A percentile compares a stretch with the other conserved stretches of the same genome.
Evolutionary conservation across 768 basidiomycete genomes (phyloP).

Genomic region (Auricularia cornea): DNA sequence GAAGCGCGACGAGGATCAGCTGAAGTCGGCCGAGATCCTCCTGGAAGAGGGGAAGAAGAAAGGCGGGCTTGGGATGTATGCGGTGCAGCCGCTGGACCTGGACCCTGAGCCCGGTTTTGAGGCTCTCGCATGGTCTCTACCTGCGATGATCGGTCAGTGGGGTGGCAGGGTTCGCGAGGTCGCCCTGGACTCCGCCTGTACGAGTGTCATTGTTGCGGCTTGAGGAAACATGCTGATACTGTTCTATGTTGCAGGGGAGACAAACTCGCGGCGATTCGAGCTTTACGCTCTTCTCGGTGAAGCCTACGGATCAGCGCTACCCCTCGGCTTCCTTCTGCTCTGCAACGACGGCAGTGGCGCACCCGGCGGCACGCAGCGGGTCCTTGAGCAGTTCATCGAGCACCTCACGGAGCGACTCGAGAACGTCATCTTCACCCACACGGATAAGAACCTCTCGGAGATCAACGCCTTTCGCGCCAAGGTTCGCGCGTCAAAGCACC

Average conservation of each 20-base stretch:
- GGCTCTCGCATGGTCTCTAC: conserved; percentile 21
- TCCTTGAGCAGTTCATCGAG: conserved; percentile 17
- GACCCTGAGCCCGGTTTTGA: conserved; percentile 10
- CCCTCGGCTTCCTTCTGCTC: conserved; percentile 24
- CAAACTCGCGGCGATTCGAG: conserved; percentile 25
- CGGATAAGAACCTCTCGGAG: conserved; percentile 28
- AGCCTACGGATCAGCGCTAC: conserved; percentile 24
- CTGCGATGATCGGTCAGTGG: conserved; percentile 16
- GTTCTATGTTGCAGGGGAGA: conserved; percentile 18
- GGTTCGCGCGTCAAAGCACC: conserved; percentile 28
- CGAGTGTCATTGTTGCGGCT: background rate
- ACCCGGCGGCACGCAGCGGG: conserved; percentile 19
- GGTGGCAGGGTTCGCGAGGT: conserved; percentile 19
- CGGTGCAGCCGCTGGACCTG: background rate
- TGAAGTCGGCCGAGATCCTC: conserved; percentile 21
- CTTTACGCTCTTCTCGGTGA: conserved; percentile 27
- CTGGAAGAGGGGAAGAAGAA: conserved; percentile 6
- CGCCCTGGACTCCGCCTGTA: conserved; percentile 25
- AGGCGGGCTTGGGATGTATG: conserved; percentile 1
- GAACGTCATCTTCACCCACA: conserved; percentile 18
- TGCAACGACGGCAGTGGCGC: conserved; percentile 7
- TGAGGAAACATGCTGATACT: background rate
- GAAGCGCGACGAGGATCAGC: conserved; percentile 18
- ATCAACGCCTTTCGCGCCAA: conserved; percentile 23
- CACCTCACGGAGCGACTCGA: conserved; percentile 17